Evolutionary conservation across 2,329 filamentous ascomycete species (phyloP), one percentile per base, ranked within the genome.

Genomic region (Hypoxylon sp.): DNA sequence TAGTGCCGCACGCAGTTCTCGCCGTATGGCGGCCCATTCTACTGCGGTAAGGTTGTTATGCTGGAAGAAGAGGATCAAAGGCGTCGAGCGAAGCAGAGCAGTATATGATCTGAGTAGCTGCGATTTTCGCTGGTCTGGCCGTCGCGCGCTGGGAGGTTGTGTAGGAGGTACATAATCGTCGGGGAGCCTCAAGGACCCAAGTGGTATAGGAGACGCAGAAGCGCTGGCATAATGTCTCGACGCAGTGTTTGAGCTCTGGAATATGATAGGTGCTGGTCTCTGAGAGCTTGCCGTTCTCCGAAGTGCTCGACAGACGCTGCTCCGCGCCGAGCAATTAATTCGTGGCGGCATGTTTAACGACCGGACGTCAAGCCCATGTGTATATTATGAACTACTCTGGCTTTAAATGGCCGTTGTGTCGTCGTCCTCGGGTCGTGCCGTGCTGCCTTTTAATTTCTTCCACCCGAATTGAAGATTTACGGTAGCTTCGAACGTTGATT

Each of bases 21-120:
- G 87, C 58, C 92, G 85, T 74, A 95, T 88, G 48, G 88, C 88
- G 46, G 88, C 85, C 89, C 91, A 94, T 84, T 95, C 92, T 48
- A 88, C 84, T 2, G 94, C 91, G 2, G 88, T 88, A 64, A 92
- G 83, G 76, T 91, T 90, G 82, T 89, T 89, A 82, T 91, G 84
- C 75, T 91, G 83, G 85, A 98, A 97, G 76, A 98, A 86, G 66
- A 98, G 87, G 73, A 97, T 91, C 68, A 98, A 81, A 44, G 94
- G 94, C 10, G 93, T 91, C 22, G 94, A 94, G 66, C 93, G 93
- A 65, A 98, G 88, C 68, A 97, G 85, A 51, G 94, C 96, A 57
- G 94, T 93, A 82, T 98, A 98, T 75, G 92, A 90, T 64, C 94
- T 90, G 65, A 90, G 86, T 66, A 98, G 86, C 81, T 99, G 96